Evolutionary conservation across 371 early-diverging fungal species (phyloP).

Genomic region (Mucor ambiguus): DNA sequence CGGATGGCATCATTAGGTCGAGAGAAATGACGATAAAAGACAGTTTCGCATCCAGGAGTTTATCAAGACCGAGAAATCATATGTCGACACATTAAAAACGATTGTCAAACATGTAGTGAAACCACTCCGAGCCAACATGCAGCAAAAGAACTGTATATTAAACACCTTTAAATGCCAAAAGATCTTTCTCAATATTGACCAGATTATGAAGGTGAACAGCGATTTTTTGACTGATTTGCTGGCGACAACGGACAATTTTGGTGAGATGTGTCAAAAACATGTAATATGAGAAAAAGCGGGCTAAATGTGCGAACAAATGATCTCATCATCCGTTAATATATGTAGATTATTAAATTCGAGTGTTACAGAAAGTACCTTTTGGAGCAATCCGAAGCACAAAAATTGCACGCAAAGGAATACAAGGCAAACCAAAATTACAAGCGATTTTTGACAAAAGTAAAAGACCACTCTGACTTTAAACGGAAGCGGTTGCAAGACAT

Average conservation of each 20-base stretch:
- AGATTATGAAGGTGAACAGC: constrained; percentile 35
- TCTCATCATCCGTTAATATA: neutral
- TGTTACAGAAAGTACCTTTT: constrained; percentile 51
- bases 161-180: constrained; percentile 43
- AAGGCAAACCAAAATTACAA: constrained; percentile 39
- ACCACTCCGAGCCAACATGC: constrained; percentile 29
- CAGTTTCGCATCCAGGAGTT: constrained; percentile 41
- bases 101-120: constrained; percentile 35
- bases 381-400: constrained; percentile 39
- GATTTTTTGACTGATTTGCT: constrained; percentile 35
- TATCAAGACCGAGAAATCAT: constrained; percentile 42
- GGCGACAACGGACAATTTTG: constrained; percentile 26
- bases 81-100: constrained; percentile 40
- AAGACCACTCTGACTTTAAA: constrained; percentile 40
- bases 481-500: constrained; percentile 38
- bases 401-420: constrained; percentile 37
- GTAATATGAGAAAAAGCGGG: constrained; percentile 23
- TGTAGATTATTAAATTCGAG: constrained; percentile 41
- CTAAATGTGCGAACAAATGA: neutral
- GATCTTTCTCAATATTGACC: constrained; percentile 50
- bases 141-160: constrained; percentile 32
- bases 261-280: constrained; percentile 43
- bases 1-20: neutral
- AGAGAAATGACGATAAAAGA: constrained; percentile 35
- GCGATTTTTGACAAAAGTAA: constrained; percentile 33